Base-by-base conservation (phyloP, 345 rosid genomes). In the Brassica napus region DNA sequence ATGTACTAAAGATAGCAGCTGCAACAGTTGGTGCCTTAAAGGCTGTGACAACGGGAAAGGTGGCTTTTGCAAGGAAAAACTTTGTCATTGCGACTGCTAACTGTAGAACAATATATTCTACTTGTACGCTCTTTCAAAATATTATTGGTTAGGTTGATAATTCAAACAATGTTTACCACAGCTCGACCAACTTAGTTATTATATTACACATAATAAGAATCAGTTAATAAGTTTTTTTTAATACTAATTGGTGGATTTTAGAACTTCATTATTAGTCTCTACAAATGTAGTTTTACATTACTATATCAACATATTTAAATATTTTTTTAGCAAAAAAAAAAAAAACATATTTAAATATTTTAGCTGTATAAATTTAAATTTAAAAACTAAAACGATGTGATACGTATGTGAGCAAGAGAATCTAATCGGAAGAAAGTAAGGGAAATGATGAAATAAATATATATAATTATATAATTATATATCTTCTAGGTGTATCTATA, bases 31-130 rank as follows among this genome's bases (percentile, higher is more conserved):
- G 64, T 70, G 47, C 32, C 74, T 9, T 31, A 5, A 54, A 4
- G 47, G 63, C 5, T 69, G 80, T 21, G 59, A 26, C 49, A 76
- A 76, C 49, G 62, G 68, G 26, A 77, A 61, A 62, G 69, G 75
- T 18, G 74, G 75, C 9, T 52, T 0, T 2, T 77, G 80, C 74
- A 77, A 77, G 57, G 32, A 6, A 2, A 49, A 0, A 4, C 0
- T 69, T 1, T 70, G 64, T 18, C 74, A 70, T 11, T 70, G 74
- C 31, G 16, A 0, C 1, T 70, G 74, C 30, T 70, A 55, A 55
- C 21, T 52, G 16, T 55, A 30, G 14, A 30, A 30, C 9, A 0
- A 39, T 11, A 5, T 18, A 65, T 28, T 39, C 54, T 23, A 66
- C 32, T 2, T 21, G 30, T 37, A 65, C 10, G 10, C 2, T 11